Conservation (phyloP, 2,329 filamentous ascomycete genomes). For the Talaromyces sp. region DNA sequence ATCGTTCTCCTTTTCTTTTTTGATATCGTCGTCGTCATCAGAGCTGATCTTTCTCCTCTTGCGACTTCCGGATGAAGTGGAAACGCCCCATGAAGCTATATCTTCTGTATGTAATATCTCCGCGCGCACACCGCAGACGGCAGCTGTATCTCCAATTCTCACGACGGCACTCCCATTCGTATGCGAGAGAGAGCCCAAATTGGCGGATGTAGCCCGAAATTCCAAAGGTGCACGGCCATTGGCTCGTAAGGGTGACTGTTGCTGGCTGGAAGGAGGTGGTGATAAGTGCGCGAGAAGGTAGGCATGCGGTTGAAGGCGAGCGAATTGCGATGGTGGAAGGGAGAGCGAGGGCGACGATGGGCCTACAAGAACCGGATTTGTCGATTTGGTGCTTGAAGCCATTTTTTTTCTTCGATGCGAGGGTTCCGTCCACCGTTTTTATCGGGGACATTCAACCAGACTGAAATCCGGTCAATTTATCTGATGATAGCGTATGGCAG, state of each 20-base stretch:
- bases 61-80: slow-evolving; percentile 35
- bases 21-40: slow-evolving; percentile 16
- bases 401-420: slow-evolving; percentile 20
- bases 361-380: slow-evolving; percentile 14
- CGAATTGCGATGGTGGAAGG: slow-evolving; percentile 67
- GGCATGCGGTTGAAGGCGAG: slow-evolving; percentile 81
- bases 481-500: slow-evolving; percentile 8
- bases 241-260: slow-evolving; percentile 63
- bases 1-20: slow-evolving; percentile 34
- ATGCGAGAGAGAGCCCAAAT: slow-evolving; percentile 80
- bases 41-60: slow-evolving; percentile 29
- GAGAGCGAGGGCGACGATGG: slow-evolving; percentile 44
- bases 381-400: slow-evolving; percentile 21
- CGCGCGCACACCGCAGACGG: slow-evolving; percentile 87
- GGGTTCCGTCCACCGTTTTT: background rate
- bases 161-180: slow-evolving; percentile 87
- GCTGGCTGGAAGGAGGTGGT: slow-evolving; percentile 44
- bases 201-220: slow-evolving; percentile 69
- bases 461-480: background rate
- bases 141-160: slow-evolving; percentile 81
- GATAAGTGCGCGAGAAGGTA: slow-evolving; percentile 88
- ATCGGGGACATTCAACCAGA: background rate
- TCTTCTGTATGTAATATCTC: slow-evolving; percentile 75
- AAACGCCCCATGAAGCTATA: slow-evolving; percentile 57
- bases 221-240: slow-evolving; percentile 73